These are phyloP conservation scores for Discostella pseudostelligera DNA, from an alignment of 108 stramenopile species.

Conservation along the genomic window DNA sequence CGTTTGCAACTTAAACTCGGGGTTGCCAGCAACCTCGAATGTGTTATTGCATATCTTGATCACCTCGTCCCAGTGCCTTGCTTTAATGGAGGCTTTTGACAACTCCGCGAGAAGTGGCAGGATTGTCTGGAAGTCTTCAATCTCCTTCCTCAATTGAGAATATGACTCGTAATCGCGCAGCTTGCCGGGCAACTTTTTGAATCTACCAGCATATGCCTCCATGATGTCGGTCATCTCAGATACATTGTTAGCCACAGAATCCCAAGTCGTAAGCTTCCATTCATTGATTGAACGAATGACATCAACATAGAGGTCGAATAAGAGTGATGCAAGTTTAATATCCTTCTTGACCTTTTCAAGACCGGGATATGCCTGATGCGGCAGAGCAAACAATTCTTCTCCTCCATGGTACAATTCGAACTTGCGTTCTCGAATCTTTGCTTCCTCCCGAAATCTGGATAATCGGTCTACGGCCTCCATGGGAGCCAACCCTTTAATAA, in stretches of 20 bases:
- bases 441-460: slow-evolving; percentile 84
- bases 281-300: slow-evolving; percentile 82
- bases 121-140: slow-evolving; percentile 85
- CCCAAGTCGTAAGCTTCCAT: slow-evolving; percentile 84
- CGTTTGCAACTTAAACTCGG: slow-evolving; percentile 76
- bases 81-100: slow-evolving; percentile 81
- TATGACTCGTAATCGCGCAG: slow-evolving; percentile 87
- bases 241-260: slow-evolving; percentile 61
- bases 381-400: slow-evolving; percentile 87
- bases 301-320: slow-evolving; percentile 86
- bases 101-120: slow-evolving; percentile 84
- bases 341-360: slow-evolving; percentile 83
- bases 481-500: slow-evolving; percentile 77
- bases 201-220: slow-evolving; percentile 72
- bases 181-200: slow-evolving; percentile 85
- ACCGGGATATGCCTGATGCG: slow-evolving; percentile 80
- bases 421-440: slow-evolving; percentile 83
- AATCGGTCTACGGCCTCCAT: slow-evolving; percentile 89
- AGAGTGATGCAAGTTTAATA: slow-evolving; percentile 77
- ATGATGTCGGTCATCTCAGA: slow-evolving; percentile 78
- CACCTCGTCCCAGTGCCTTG: slow-evolving; percentile 90
- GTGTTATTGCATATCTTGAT: slow-evolving; percentile 58
- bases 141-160: slow-evolving; percentile 70
- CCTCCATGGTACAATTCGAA: slow-evolving; percentile 80
- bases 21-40: slow-evolving; percentile 68